These are phyloP conservation scores for Erucastrum elatum DNA, from an alignment of 345 rosid species.

Conservation along the genomic window DNA sequence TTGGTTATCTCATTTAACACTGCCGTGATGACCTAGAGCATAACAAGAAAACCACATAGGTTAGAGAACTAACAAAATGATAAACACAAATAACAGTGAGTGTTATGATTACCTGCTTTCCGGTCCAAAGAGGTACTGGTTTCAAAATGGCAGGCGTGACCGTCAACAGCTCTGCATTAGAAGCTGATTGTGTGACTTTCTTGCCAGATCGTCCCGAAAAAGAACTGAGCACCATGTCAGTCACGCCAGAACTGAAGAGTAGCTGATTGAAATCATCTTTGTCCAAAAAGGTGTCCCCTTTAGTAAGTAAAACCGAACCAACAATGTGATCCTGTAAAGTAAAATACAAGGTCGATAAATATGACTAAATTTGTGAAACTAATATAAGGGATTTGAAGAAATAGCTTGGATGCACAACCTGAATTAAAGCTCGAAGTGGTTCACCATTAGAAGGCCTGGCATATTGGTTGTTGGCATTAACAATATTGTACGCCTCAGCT, in stretches of 20 bases:
- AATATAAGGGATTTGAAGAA: conserved; percentile 9
- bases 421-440: conserved; percentile 88
- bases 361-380: conserved; percentile 14
- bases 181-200: conserved; percentile 57
- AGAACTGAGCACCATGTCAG: conserved; percentile 45
- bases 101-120: conserved; percentile 76
- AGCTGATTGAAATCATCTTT: conserved; percentile 73
- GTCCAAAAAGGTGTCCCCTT: conserved; percentile 82
- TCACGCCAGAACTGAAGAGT: conserved; percentile 80
- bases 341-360: conserved; percentile 15
- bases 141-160: conserved; percentile 73
- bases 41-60: conserved; percentile 7
- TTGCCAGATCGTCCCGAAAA: conserved; percentile 55
- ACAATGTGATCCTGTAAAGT: conserved; percentile 84
- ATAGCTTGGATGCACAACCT: conserved; percentile 51
- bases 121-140: conserved; percentile 93
- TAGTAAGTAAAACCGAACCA: conserved; percentile 85
- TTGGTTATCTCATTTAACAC: conserved; percentile 67
- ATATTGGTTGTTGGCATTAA: conserved; percentile 96
- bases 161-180: conserved; percentile 50
- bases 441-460: conserved; percentile 94
- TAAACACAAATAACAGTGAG: background rate
- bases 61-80: conserved; percentile 1
- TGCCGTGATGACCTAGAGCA: conserved; percentile 64
- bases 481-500: conserved; percentile 96